Base-by-base conservation (phyloP, 2,329 filamentous ascomycete species). In the Xylariomycetidae sp. region DNA sequence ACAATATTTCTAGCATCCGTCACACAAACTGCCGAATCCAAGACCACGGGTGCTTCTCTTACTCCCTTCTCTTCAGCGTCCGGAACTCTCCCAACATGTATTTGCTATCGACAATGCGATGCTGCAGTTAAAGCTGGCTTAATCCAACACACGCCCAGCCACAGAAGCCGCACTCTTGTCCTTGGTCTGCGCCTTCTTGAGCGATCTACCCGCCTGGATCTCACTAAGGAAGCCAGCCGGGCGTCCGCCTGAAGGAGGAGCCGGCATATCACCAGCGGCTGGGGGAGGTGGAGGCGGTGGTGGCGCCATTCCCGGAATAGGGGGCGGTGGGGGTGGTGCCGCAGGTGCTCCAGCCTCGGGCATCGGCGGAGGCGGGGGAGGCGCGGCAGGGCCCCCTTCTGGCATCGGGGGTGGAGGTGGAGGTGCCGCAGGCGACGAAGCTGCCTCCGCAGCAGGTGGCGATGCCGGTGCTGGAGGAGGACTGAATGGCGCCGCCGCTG, bases 101-200 rank as follows among this genome's bases (percentile, higher is more conserved):
- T n/a, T n/a, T n/a, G n/a, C n/a, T n/a, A n/a, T n/a, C n/a, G n/a
- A n/a, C n/a, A n/a, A n/a, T n/a, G n/a, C n/a, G n/a, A n/a, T n/a
- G n/a, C n/a, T n/a, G n/a, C n/a, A n/a, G n/a, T n/a, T n/a, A n/a
- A n/a, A n/a, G n/a, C n/a, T n/a, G n/a, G n/a, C 36, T 34, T 63
- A 76, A 41, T 65, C 67, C 57, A 78, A 59, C 38, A 95, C 89
- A 40, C 79, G 76, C n/a, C 90, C 90, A 15, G 86, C 84, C 37
- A 80, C 69, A 32, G 79, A 59, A 32, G 85, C 74, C 29, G 50
- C 61, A 60, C 89, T 95, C 59, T 80, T 81, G 60, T 98, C 92
- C 60, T 86, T 89, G 1, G 92, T 96, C 57, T 82, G 68, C 16
- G 88, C 87, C 71, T 96, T 96, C 68, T 74, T 88, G 54, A 98